phyloP scores from a whole-genome alignment of 805 yeast genomes.

The Sugiyamaella chiloensis region DNA sequence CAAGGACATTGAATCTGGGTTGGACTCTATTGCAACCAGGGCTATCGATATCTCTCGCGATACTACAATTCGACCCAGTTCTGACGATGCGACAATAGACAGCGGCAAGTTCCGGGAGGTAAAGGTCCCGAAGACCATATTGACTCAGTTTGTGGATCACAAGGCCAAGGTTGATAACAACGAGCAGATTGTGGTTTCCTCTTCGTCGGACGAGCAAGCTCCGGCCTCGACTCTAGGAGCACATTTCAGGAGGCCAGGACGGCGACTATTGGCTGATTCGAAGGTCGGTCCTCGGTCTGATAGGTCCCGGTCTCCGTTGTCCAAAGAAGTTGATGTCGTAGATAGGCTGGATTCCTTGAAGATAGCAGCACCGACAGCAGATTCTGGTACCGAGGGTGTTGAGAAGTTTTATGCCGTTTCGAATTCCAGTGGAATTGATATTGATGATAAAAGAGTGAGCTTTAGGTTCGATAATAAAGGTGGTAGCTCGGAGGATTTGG shows the following conservation, averaged over 20 bases:
- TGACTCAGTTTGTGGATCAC: neutral
- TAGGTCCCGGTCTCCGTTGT: neutral
- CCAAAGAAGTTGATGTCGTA: neutral
- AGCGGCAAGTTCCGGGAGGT: neutral
- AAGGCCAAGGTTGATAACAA: neutral
- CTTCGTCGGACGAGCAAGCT: neutral
- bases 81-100: too few relatives aligned
- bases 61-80: too few relatives aligned
- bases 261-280: too few relatives aligned
- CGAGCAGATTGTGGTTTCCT: neutral
- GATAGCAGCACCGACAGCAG: too few relatives aligned
- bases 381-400: too few relatives aligned
- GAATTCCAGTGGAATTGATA: too few relatives aligned
- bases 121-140: neutral
- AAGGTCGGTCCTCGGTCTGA: too few relatives aligned
- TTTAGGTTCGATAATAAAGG: neutral
- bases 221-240: neutral
- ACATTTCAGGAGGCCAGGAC: neutral
- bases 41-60: too few relatives aligned
- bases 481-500: neutral
- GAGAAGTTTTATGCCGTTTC: too few relatives aligned
- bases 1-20: too few relatives aligned
- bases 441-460: neutral
- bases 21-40: too few relatives aligned
- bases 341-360: too few relatives aligned